Percentiles rank a stretch among this genome's conserved stretches.
These are phyloP conservation scores for Yarrowia sp. DNA, from an alignment of 805 yeast species.

Conservation along the genomic window DNA sequence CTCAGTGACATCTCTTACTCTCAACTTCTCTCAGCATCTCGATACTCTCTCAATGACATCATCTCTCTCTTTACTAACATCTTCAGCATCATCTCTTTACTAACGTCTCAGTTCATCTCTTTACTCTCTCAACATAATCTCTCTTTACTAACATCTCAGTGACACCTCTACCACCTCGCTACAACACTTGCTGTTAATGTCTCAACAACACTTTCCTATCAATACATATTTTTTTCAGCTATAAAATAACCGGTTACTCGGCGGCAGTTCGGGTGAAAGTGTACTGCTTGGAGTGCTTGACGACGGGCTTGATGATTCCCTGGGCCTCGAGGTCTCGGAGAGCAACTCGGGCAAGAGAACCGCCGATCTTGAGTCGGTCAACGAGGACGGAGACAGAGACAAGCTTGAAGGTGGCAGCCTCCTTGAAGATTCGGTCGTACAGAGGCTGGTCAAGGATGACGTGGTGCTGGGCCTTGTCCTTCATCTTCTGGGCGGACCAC, in stretches of 20 bases:
- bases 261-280: constrained; percentile 56
- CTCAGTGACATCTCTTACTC: too few relatives aligned
- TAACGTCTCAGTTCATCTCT: too few relatives aligned
- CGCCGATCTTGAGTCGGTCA: constrained; percentile 99
- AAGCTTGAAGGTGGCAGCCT: constrained; percentile 97
- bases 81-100: too few relatives aligned
- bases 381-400: constrained; percentile 97
- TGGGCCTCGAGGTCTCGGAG: constrained; percentile 90
- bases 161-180: too few relatives aligned
- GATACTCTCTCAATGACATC: too few relatives aligned
- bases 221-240: constrained; percentile 23
- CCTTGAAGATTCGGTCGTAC: constrained; percentile 99
- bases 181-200: too few relatives aligned
- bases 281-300: constrained; percentile 93
- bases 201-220: too few relatives aligned
- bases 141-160: too few relatives aligned
- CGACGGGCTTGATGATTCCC: constrained; percentile 91
- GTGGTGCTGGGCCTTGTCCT: constrained; percentile 99
- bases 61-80: too few relatives aligned
- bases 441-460: constrained; percentile 96
- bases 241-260: constrained; percentile 20
- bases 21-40: too few relatives aligned
- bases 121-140: too few relatives aligned
- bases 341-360: constrained; percentile 98
- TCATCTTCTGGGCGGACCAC: constrained; percentile 99